A percentile compares a stretch with the other conserved stretches of the same genome.
These are phyloP conservation scores for Chlorencoelia australis DNA, from an alignment of 2,329 filamentous ascomycete species.

Conservation along the genomic window DNA sequence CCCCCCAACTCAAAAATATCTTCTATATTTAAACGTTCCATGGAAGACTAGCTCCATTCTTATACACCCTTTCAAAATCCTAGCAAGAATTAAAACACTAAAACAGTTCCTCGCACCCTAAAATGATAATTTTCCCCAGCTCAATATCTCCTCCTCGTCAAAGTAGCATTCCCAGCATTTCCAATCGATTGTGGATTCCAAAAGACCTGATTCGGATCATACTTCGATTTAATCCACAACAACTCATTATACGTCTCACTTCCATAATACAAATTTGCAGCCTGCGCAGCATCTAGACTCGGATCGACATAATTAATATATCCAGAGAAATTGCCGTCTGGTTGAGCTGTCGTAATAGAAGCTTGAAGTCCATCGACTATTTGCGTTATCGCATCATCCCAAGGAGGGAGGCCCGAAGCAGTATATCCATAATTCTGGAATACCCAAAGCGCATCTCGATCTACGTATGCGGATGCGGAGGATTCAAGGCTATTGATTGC, in stretches of 20 bases:
- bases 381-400: background rate
- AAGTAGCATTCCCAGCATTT: too few species aligned
- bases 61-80: too few species aligned
- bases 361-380: slow-evolving; percentile 10
- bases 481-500: slow-evolving; percentile 7
- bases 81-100: too few species aligned
- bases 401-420: slow-evolving; percentile 1
- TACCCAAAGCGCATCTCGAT: slow-evolving; percentile 10
- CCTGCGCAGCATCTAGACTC: slow-evolving; percentile 1
- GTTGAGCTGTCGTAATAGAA: slow-evolving; percentile 9
- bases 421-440: slow-evolving; percentile 11
- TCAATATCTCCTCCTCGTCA: too few species aligned
- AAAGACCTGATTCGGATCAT: slow-evolving; percentile 7
- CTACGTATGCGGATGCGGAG: slow-evolving; percentile 7
- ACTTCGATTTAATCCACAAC: slow-evolving; percentile 1
- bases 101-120: too few species aligned
- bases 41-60: too few species aligned
- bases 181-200: slow-evolving; percentile 12
- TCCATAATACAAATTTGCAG: slow-evolving; percentile 3
- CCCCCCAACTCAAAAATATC: too few species aligned
- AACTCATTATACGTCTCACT: slow-evolving; percentile 6
- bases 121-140: too few species aligned
- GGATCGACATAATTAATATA: slow-evolving; percentile 11
- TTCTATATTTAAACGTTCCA: too few species aligned
- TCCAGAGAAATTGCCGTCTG: slow-evolving; percentile 10